A percentile compares a stretch with the other conserved stretches of the same genome.
Conservation (phyloP, 108 stramenopile genomes). For the Conticribra guillardii region DNA sequence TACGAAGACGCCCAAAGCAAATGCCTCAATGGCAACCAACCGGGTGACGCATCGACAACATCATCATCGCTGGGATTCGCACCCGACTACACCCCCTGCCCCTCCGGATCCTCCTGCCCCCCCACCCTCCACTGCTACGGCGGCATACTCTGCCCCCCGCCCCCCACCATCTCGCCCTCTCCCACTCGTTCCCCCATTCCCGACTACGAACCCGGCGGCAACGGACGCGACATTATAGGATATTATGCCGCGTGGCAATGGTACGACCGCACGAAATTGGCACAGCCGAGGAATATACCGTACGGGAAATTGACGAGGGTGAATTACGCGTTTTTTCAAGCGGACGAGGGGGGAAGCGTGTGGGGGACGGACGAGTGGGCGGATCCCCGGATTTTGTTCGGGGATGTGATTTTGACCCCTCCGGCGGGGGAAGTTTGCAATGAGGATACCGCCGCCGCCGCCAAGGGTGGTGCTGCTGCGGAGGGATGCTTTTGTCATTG, state of each 20-base stretch:
- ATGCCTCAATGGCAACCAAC: constrained; percentile 7
- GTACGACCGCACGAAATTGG: constrained; percentile 34
- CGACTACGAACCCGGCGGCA: neutral
- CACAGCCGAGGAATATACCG: constrained; percentile 22
- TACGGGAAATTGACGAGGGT: constrained; percentile 32
- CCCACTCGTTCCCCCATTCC: constrained; percentile 2
- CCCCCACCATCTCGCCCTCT: constrained; percentile 14
- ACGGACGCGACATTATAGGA: constrained; percentile 10
- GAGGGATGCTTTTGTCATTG: constrained; percentile 13
- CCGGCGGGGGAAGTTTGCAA: neutral
- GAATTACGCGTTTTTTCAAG: constrained; percentile 46
- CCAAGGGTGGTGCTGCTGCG: neutral
- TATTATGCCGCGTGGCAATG: constrained; percentile 52
- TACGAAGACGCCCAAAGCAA: constrained; percentile 34
- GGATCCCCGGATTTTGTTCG: neutral
- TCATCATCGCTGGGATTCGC: constrained; percentile 9
- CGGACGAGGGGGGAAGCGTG: constrained; percentile 22
- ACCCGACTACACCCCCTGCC: constrained; percentile 2
- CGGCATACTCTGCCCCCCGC: constrained; percentile 19
- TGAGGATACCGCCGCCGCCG: neutral
- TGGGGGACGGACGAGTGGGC: constrained; percentile 25
- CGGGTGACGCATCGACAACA: neutral
- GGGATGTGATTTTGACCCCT: neutral
- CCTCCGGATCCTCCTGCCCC: constrained; percentile 12
- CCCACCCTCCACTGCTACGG: constrained; percentile 15